These are phyloP conservation scores for Lactarius psammicola DNA, from an alignment of 768 basidiomycete species.

Conservation along the genomic window DNA sequence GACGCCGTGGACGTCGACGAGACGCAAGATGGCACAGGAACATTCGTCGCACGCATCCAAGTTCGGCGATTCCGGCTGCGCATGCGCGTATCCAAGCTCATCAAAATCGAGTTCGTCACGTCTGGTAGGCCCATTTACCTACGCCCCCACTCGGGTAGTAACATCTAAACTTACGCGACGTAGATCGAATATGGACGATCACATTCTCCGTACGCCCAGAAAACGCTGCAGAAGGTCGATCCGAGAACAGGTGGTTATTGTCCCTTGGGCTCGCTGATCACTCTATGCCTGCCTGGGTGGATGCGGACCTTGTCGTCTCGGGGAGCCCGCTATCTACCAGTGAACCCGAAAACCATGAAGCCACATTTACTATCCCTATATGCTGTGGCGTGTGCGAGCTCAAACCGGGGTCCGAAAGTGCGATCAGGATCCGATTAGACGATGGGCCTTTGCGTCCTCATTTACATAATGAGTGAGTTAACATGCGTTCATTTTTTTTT, in stretches of 20 bases:
- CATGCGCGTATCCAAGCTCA: constrained; percentile 58
- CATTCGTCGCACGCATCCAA: constrained; percentile 53
- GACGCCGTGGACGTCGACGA: constrained; percentile 49
- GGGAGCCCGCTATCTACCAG: constrained; percentile 7
- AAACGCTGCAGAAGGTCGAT: constrained; percentile 17
- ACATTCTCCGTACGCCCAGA: constrained; percentile 37
- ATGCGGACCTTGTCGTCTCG: constrained; percentile 50
- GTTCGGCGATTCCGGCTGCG: constrained; percentile 64
- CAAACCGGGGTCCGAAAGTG: neutral
- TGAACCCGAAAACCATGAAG: neutral
- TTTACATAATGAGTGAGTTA: constrained; percentile 44
- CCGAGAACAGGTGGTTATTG: constrained; percentile 39
- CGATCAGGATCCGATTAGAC: neutral
- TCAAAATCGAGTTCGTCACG: constrained; percentile 66
- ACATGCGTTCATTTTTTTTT: neutral
- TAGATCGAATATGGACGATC: constrained; percentile 60
- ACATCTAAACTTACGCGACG: neutral
- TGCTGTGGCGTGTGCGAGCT: constrained; percentile 27
- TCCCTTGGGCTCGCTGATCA: constrained; percentile 51
- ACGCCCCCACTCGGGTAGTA: too few species aligned
- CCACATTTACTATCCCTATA: neutral
- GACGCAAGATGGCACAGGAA: constrained; percentile 41
- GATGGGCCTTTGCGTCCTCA: neutral
- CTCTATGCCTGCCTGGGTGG: constrained; percentile 57
- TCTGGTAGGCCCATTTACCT: constrained; percentile 38